Evolutionary conservation across 1,284 basidiomycete species (phyloP).

Genomic region (Cutaneotrichosporon spelunceum): DNA sequence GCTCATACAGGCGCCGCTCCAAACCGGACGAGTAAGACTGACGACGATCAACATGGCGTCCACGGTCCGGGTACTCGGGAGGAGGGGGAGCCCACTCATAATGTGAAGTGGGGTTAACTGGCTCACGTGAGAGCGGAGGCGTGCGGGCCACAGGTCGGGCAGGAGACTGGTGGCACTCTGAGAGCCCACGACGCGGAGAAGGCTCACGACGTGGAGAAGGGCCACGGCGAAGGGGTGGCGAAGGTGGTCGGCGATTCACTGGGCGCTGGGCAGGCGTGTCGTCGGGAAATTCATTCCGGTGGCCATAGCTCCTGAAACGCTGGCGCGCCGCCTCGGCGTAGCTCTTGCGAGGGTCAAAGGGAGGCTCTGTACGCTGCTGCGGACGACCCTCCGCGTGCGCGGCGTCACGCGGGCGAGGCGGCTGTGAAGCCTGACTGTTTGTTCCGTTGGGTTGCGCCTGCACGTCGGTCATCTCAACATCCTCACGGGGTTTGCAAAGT

Average conservation of each 20-base stretch:
- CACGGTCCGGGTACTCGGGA: background rate
- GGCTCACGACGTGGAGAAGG: background rate
- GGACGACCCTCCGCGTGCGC: background rate
- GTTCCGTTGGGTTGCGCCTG: background rate
- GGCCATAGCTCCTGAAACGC: background rate
- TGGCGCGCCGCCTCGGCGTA: slow-evolving; percentile 13
- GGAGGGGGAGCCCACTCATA: background rate
- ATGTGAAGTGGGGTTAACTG: background rate
- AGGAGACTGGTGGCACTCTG: background rate
- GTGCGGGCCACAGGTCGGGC: background rate
- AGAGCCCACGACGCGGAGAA: background rate
- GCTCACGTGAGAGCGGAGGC: background rate
- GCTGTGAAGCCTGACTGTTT: background rate
- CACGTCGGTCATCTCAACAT: background rate
- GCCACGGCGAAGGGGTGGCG: background rate
- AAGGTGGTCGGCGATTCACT: background rate
- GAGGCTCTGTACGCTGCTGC: background rate
- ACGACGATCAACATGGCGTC: background rate
- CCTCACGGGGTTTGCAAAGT: background rate
- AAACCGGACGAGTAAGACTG: background rate
- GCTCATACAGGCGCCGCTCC: background rate
- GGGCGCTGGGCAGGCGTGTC: background rate
- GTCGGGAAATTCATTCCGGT: background rate
- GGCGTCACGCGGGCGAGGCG: background rate
- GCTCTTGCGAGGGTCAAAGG: background rate